Conservation (phyloP, 164 flowering plant genomes). For the Magnolia changhungtana region DNA sequence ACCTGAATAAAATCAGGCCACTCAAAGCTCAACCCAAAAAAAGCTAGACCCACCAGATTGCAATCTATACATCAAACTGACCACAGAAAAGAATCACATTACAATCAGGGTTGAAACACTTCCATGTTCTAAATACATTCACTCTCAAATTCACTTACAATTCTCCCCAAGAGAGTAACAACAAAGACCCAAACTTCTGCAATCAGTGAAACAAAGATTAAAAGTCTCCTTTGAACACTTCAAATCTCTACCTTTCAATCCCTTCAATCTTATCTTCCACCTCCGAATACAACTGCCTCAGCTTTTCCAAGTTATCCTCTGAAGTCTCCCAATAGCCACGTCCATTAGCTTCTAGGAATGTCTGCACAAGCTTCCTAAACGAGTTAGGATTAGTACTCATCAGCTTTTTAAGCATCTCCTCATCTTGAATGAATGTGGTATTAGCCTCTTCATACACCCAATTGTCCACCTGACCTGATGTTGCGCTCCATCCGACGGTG, state of each 20-base stretch:
- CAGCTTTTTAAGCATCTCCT: constrained; percentile 83
- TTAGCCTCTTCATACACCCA: constrained; percentile 99
- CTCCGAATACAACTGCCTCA: constrained; percentile 84
- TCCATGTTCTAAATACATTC: no score
- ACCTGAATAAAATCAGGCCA: no score
- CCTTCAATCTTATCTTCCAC: constrained; percentile 99
- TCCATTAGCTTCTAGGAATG: constrained; percentile 97
- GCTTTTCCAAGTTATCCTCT: constrained; percentile 72
- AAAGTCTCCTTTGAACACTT: no score
- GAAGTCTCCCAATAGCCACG: constrained; percentile 98
- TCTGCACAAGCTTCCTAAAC: constrained; percentile 89
- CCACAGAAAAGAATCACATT: no score
- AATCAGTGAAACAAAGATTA: neutral
- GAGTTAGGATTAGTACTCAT: constrained; percentile 96
- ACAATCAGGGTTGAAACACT: no score
- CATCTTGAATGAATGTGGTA: constrained; percentile 85
- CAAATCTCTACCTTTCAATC: constrained; percentile 44
- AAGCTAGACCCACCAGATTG: no score
- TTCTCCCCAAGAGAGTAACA: neutral
- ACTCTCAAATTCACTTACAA: no score
- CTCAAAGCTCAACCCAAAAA: no score
- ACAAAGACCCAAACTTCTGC: neutral
- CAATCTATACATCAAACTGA: no score
- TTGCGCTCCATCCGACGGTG: constrained; percentile 99
- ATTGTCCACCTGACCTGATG: constrained; percentile 96